These are phyloP conservation scores for Termitomyces sp. DNA, from an alignment of 768 basidiomycete genomes.

Conservation along the genomic window DNA sequence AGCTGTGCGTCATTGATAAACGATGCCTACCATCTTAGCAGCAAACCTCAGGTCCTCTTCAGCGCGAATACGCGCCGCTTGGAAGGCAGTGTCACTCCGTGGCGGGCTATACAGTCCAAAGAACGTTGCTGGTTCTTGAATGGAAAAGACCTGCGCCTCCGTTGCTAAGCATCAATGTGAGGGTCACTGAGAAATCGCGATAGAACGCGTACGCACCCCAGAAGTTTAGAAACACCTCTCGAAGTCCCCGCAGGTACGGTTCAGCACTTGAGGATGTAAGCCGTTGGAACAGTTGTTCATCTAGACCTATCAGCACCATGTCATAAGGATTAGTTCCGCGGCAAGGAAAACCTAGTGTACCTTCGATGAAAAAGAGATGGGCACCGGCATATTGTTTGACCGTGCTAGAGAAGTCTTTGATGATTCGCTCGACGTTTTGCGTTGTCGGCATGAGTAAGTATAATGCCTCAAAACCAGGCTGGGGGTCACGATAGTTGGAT, in stretches of 20 bases:
- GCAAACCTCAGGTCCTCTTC: conserved; percentile 83
- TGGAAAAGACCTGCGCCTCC: conserved; percentile 82
- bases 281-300: conserved; percentile 71
- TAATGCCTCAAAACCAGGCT: conserved; percentile 83
- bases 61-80: conserved; percentile 63
- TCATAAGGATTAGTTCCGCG: background rate
- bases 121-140: conserved; percentile 75
- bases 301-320: conserved; percentile 47
- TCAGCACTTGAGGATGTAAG: conserved; percentile 73
- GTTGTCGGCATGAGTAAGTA: conserved; percentile 94
- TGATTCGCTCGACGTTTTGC: conserved; percentile 88
- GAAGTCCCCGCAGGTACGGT: conserved; percentile 67
- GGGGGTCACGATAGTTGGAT: conserved; percentile 73
- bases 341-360: conserved; percentile 24
- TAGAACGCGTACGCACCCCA: conserved; percentile 58
- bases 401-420: conserved; percentile 66
- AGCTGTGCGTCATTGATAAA: background rate
- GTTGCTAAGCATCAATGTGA: conserved; percentile 43
- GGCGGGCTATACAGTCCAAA: conserved; percentile 88
- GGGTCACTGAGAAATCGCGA: background rate
- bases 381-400: conserved; percentile 74
- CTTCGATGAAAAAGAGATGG: conserved; percentile 92
- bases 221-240: conserved; percentile 90
- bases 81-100: conserved; percentile 60
- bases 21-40: conserved; percentile 54